Conservation (phyloP, 2,329 filamentous ascomycete species). For the Cercospora canescens region DNA sequence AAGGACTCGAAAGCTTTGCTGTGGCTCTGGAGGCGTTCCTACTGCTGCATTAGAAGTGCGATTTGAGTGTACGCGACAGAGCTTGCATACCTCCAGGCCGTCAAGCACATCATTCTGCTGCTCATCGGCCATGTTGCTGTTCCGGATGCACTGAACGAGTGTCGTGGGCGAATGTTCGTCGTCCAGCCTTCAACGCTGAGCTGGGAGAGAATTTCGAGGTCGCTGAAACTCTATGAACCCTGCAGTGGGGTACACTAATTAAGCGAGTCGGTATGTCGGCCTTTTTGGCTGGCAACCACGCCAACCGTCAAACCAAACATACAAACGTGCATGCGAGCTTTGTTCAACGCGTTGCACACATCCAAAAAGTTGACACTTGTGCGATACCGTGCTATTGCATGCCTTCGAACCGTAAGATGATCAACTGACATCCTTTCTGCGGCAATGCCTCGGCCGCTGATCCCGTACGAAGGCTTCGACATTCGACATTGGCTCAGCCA, state of each 20-base stretch:
- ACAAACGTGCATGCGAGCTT: neutral
- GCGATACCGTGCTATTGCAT: neutral
- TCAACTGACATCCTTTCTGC: neutral
- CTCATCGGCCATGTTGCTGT: constrained; percentile 15
- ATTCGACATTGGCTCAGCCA: constrained; percentile 14
- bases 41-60: constrained; percentile 5
- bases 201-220: constrained; percentile 5
- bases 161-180: neutral
- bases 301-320: constrained; percentile 10
- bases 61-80: neutral
- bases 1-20: constrained; percentile 83
- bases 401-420: neutral
- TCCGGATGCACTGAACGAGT: neutral
- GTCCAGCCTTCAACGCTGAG: neutral
- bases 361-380: neutral
- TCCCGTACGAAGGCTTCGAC: neutral
- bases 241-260: constrained; percentile 6
- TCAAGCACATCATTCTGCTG: constrained; percentile 25
- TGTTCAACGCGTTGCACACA: neutral
- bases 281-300: neutral
- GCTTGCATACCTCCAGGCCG: constrained; percentile 20
- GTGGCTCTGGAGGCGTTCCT: constrained; percentile 57
- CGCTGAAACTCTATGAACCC: constrained; percentile 4
- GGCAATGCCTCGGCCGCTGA: neutral
- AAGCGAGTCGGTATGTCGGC: constrained; percentile 2